These are phyloP conservation scores for Aquilaria yunnanensis DNA, from an alignment of 345 rosid species.

Conservation along the genomic window DNA sequence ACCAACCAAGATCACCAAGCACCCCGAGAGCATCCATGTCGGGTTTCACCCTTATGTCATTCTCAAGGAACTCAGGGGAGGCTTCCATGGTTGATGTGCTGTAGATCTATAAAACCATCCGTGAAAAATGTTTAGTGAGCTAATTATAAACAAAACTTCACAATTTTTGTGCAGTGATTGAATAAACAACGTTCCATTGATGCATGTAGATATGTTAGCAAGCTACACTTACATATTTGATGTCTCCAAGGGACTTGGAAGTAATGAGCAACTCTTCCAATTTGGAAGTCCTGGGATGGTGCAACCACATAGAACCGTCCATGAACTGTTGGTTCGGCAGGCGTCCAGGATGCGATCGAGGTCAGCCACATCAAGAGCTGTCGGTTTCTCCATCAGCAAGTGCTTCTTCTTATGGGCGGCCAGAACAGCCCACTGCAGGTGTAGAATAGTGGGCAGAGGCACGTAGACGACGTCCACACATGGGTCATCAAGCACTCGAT, in stretches of 20 bases:
- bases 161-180: too few species aligned
- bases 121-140: not conserved
- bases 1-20: slow-evolving; percentile 69
- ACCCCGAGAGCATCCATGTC: slow-evolving; percentile 58
- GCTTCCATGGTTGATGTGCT: slow-evolving; percentile 34
- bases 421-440: slow-evolving; percentile 45
- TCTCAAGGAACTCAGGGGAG: slow-evolving; percentile 22
- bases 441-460: slow-evolving; percentile 51
- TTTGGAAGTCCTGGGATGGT: slow-evolving; percentile 55
- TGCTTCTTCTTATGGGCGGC: slow-evolving; percentile 59
- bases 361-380: slow-evolving; percentile 44
- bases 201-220: not conserved
- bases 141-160: not conserved
- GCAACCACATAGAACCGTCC: slow-evolving; percentile 78
- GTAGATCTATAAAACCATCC: slow-evolving; percentile 24
- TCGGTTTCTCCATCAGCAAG: slow-evolving; percentile 61
- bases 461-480: slow-evolving; percentile 55
- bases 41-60: slow-evolving; percentile 32
- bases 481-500: slow-evolving; percentile 40
- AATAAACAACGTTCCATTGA: not conserved
- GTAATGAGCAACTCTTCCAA: slow-evolving; percentile 42
- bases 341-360: slow-evolving; percentile 51
- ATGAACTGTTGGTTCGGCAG: slow-evolving; percentile 59
- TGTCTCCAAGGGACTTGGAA: slow-evolving; percentile 37
- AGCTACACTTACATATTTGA: slow-evolving; percentile 15